Conservation (phyloP, 2,329 filamentous ascomycete species). For the Arthrobotrys iridis region DNA sequence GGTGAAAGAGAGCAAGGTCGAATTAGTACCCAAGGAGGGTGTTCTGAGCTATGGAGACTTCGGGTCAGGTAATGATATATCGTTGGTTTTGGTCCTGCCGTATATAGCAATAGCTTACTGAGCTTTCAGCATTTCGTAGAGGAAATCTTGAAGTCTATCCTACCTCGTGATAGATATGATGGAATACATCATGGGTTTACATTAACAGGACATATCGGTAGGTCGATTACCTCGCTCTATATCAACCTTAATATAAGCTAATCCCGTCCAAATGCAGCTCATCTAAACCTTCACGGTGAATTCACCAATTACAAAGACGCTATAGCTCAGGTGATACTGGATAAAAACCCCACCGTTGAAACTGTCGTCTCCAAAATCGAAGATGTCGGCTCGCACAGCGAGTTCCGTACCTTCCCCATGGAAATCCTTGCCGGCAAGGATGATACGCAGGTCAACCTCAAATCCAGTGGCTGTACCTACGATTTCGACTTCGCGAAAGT, state of each 20-base stretch:
- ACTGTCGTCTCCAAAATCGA: slow-evolving; percentile 98
- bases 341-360: slow-evolving; percentile 81
- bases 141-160: slow-evolving; percentile 73
- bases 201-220: slow-evolving; percentile 85
- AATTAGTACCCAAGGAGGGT: slow-evolving; percentile 2
- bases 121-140: slow-evolving; percentile 64
- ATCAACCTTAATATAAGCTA: neutral
- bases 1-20: slow-evolving; percentile 34
- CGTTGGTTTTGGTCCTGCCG: neutral
- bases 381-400: slow-evolving; percentile 82
- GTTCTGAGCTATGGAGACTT: slow-evolving; percentile 55
- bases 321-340: slow-evolving; percentile 83
- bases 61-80: slow-evolving; percentile 17
- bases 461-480: slow-evolving; percentile 86
- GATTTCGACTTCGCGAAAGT: slow-evolving; percentile 94
- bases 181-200: slow-evolving; percentile 79
- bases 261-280: slow-evolving; percentile 66
- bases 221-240: slow-evolving; percentile 59
- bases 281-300: slow-evolving; percentile 85
- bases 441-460: slow-evolving; percentile 83
- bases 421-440: slow-evolving; percentile 85
- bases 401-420: slow-evolving; percentile 91
- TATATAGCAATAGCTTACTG: slow-evolving; percentile 5
- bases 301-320: slow-evolving; percentile 87
- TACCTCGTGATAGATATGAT: slow-evolving; percentile 81